These are phyloP conservation scores for Wickerhamomyces rabaulensis DNA, from an alignment of 805 yeast species.

Conservation along the genomic window DNA sequence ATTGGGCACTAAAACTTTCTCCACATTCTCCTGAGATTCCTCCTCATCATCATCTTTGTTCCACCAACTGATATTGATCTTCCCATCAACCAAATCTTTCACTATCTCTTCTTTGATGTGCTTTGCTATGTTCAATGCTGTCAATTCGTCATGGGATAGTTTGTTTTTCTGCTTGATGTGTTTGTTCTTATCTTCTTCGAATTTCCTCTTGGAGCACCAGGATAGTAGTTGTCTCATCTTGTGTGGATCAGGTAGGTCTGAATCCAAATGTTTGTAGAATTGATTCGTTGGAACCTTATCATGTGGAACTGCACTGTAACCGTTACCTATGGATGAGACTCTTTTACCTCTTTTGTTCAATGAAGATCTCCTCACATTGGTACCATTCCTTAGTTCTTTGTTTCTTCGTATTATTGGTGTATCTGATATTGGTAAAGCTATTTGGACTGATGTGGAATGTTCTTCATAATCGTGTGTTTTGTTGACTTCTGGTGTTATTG, in stretches of 20 bases:
- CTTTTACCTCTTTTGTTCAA: conserved; percentile 62
- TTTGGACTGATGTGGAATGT: conserved; percentile 21
- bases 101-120: conserved; percentile 61
- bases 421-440: conserved; percentile 30
- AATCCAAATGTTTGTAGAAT: conserved; percentile 58
- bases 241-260: conserved; percentile 63
- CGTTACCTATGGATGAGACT: conserved; percentile 70
- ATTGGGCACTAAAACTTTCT: conserved; percentile 44
- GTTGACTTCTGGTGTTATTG: conserved; percentile 15
- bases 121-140: conserved; percentile 48
- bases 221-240: conserved; percentile 62
- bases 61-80: conserved; percentile 68
- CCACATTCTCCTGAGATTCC: conserved; percentile 20
- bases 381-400: conserved; percentile 25
- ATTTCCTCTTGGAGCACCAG: conserved; percentile 58
- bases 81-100: conserved; percentile 53
- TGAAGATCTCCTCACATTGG: conserved; percentile 41
- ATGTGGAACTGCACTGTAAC: conserved; percentile 64
- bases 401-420: conserved; percentile 34
- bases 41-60: conserved; percentile 28
- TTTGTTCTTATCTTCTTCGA: conserved; percentile 24
- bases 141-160: conserved; percentile 32
- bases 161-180: conserved; percentile 20
- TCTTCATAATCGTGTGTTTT: conserved; percentile 14
- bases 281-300: conserved; percentile 48